Conservation (phyloP, 257 asterid genomes). For the Solanum appendiculatum region DNA sequence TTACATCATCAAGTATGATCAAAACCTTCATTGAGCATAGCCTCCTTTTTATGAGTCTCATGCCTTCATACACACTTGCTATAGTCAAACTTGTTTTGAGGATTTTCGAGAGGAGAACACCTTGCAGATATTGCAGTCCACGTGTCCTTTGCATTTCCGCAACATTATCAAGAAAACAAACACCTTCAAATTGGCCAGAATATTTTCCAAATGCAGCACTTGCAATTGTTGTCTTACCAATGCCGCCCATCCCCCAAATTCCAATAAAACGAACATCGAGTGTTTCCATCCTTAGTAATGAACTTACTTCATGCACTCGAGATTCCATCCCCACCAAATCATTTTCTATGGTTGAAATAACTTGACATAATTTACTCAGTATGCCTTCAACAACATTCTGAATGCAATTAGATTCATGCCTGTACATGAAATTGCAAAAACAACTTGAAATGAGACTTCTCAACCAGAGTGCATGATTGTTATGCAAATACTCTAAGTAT, state of each 20-base stretch:
- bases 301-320: not conserved
- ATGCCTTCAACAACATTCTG: not conserved
- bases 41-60: not conserved
- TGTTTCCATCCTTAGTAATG: not conserved
- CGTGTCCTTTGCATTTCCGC: not conserved
- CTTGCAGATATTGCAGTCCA: slow-evolving; percentile 1
- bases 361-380: not conserved
- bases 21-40: not conserved
- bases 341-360: not conserved
- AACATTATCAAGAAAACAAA: slow-evolving; percentile 4
- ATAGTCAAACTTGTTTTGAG: not conserved
- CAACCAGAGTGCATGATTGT: not conserved
- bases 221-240: slow-evolving; percentile 13
- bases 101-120: not conserved
- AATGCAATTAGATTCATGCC: not conserved
- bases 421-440: not conserved
- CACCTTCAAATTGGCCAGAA: slow-evolving; percentile 1
- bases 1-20: slow-evolving; percentile 9
- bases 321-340: slow-evolving; percentile 4
- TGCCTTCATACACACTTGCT: not conserved
- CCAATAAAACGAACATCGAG: not conserved
- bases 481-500: no score
- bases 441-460: not conserved
- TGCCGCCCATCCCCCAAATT: slow-evolving; percentile 10
- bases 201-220: not conserved